phyloP scores from a whole-genome alignment of 2,329 filamentous ascomycete genomes.

The Aureobasidium sp. region DNA sequence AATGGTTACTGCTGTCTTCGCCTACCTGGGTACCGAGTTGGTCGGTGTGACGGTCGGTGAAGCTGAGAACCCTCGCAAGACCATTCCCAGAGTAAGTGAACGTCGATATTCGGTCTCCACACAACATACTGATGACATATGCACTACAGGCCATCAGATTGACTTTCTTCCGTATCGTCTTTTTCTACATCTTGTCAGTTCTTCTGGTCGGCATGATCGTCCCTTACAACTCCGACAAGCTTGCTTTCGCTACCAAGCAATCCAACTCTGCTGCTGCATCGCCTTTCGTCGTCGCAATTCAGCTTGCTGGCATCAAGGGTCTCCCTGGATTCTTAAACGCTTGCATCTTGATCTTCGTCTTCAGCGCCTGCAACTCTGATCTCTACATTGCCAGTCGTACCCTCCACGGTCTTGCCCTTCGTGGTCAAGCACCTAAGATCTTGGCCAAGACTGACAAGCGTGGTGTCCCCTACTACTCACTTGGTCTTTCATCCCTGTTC shows the following conservation, averaged over 20 bases:
- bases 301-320: slow-evolving; percentile 50
- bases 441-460: slow-evolving; percentile 62
- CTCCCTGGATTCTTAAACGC: slow-evolving; percentile 64
- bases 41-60: slow-evolving; percentile 72
- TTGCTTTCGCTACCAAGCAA: slow-evolving; percentile 48
- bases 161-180: slow-evolving; percentile 71
- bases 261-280: slow-evolving; percentile 46
- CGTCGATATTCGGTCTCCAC: background rate
- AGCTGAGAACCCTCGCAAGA: slow-evolving; percentile 69
- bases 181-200: slow-evolving; percentile 70
- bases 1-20: slow-evolving; percentile 69
- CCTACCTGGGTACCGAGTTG: slow-evolving; percentile 68
- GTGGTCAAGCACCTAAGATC: slow-evolving; percentile 62
- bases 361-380: slow-evolving; percentile 69
- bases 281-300: slow-evolving; percentile 68
- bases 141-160: slow-evolving; percentile 60
- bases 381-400: slow-evolving; percentile 66
- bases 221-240: slow-evolving; percentile 41
- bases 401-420: slow-evolving; percentile 62
- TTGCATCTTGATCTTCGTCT: slow-evolving; percentile 66
- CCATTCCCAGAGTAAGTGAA: slow-evolving; percentile 45
- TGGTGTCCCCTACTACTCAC: slow-evolving; percentile 61
- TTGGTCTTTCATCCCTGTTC: slow-evolving; percentile 53
- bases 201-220: slow-evolving; percentile 70
- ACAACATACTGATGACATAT: background rate